Evolutionary conservation across 257 asterid genomes (phyloP).

Genomic region (Cinchona pubescens): DNA sequence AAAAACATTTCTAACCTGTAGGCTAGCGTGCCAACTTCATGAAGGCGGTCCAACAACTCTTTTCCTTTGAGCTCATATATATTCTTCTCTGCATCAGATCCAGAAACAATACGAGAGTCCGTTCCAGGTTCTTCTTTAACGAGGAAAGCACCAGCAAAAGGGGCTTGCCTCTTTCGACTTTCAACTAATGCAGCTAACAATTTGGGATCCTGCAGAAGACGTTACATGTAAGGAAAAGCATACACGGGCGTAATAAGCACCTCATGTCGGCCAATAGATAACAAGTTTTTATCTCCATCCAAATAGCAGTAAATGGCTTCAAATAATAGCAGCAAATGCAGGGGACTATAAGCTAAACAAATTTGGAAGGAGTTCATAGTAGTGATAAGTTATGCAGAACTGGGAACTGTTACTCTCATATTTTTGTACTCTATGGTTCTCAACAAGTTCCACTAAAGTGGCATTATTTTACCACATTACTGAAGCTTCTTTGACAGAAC

Average conservation of each 20-base stretch:
- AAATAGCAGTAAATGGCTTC: background rate
- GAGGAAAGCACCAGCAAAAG: constrained; percentile 97
- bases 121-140: constrained; percentile 75
- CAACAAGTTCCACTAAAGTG: background rate
- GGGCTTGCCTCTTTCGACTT: constrained; percentile 91
- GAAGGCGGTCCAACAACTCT: constrained; percentile 78
- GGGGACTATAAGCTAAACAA: background rate
- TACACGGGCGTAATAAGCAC: too few relatives aligned
- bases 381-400: background rate
- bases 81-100: constrained; percentile 68
- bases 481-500: background rate
- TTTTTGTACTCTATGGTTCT: background rate
- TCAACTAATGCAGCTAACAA: constrained; percentile 87
- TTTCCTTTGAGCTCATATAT: constrained; percentile 78
- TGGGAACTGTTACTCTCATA: background rate
- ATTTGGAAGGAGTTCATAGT: background rate
- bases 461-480: background rate
- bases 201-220: constrained; percentile 76
- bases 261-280: too few relatives aligned
- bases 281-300: background rate
- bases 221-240: constrained; percentile 6
- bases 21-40: constrained; percentile 91
- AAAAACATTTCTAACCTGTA: constrained; percentile 58
- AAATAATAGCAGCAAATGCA: background rate
- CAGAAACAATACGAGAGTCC: constrained; percentile 44